These are phyloP conservation scores for Yarrowia sp. DNA, from an alignment of 805 yeast species.

Conservation along the genomic window DNA sequence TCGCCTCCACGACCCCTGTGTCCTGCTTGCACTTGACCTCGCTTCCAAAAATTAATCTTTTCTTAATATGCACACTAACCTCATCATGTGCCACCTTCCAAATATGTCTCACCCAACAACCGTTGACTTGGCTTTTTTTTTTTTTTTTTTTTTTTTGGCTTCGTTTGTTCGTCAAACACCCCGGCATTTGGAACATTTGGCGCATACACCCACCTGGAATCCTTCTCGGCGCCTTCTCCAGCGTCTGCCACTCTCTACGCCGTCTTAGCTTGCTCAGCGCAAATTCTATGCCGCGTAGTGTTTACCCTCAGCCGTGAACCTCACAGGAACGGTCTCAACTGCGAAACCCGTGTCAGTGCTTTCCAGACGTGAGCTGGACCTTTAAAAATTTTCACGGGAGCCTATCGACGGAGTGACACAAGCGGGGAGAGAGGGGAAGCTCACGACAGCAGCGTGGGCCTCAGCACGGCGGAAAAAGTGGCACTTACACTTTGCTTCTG, in stretches of 20 bases:
- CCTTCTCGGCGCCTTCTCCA: too few species aligned
- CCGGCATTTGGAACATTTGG: not conserved
- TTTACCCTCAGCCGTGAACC: too few species aligned
- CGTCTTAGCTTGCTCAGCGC: not conserved
- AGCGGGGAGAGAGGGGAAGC: too few species aligned
- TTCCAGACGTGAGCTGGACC: too few species aligned
- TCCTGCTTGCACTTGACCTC: not conserved
- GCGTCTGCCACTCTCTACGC: too few species aligned
- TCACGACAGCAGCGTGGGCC: too few species aligned
- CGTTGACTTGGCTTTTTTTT: not conserved
- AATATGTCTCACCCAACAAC: conserved; percentile 24
- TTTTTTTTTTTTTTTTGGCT: not conserved
- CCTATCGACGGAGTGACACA: too few species aligned
- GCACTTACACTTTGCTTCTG: not conserved
- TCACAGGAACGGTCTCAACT: too few species aligned
- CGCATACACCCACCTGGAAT: too few species aligned
- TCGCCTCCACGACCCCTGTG: not conserved
- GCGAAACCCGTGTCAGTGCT: too few species aligned
- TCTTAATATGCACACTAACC: conserved; percentile 4
- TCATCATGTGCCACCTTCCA: conserved; percentile 20
- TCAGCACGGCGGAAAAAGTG: too few species aligned
- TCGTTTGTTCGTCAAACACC: not conserved
- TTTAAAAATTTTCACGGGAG: too few species aligned
- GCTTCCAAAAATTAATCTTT: not conserved
- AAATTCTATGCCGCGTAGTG: not conserved